Percentiles rank a stretch among this genome's conserved stretches.
Conservation (phyloP, 1,284 basidiomycete genomes). For the Leccinum cinnamomeum region DNA sequence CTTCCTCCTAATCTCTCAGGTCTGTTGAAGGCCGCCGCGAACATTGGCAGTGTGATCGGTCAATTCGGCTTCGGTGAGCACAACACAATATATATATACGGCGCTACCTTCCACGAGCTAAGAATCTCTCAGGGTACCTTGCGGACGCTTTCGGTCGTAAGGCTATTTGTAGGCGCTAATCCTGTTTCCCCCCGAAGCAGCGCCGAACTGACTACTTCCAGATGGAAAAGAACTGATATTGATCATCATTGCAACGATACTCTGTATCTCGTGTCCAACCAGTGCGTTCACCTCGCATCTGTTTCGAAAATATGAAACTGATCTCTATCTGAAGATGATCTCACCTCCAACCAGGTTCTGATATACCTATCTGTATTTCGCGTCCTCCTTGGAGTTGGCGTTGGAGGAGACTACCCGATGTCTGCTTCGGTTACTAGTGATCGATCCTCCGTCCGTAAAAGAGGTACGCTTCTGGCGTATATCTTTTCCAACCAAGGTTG, state of each 20-base stretch:
- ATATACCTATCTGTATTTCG: slow-evolving; percentile 67
- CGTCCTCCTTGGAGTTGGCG: slow-evolving; percentile 71
- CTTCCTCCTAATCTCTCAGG: slow-evolving; percentile 62
- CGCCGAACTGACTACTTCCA: slow-evolving; percentile 24
- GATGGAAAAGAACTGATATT: slow-evolving; percentile 81
- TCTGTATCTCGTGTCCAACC: slow-evolving; percentile 52
- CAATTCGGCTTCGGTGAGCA: slow-evolving; percentile 64
- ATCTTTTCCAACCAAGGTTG: slow-evolving; percentile 79
- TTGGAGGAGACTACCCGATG: slow-evolving; percentile 86
- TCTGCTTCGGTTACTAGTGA: slow-evolving; percentile 71
- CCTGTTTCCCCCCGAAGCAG: background rate
- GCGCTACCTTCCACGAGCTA: slow-evolving; percentile 11
- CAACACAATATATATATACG: background rate
- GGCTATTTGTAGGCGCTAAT: slow-evolving; percentile 51
- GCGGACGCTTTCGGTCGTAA: slow-evolving; percentile 71
- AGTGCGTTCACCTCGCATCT: slow-evolving; percentile 28
- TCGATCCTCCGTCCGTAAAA: slow-evolving; percentile 64
- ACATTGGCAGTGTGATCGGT: slow-evolving; percentile 74
- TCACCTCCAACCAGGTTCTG: slow-evolving; percentile 47
- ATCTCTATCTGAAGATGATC: slow-evolving; percentile 29
- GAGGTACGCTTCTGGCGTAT: slow-evolving; percentile 73
- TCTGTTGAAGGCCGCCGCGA: slow-evolving; percentile 66
- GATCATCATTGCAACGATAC: slow-evolving; percentile 70
- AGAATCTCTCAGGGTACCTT: slow-evolving; percentile 41
- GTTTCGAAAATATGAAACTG: background rate